Conservation (phyloP, 352 stramenopile species). For the Bremia lactucae region DNA sequence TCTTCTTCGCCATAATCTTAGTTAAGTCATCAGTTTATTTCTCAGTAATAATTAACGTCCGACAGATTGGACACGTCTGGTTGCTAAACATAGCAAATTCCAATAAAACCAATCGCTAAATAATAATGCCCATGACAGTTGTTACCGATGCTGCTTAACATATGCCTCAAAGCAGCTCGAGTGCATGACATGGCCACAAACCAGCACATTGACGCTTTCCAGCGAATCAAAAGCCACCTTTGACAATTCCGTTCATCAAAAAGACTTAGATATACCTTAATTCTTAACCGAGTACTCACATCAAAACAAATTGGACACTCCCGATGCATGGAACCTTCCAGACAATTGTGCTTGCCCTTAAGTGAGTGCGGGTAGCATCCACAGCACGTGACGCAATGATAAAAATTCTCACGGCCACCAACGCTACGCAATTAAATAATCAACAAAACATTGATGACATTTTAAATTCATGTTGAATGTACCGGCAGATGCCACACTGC, state of each 20-base stretch:
- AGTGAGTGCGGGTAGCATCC: constrained; percentile 69
- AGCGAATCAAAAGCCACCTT: constrained; percentile 69
- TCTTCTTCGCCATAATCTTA: constrained; percentile 15
- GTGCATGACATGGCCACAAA: constrained; percentile 71
- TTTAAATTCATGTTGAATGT: constrained; percentile 1
- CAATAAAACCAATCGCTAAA: too few relatives aligned
- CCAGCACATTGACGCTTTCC: constrained; percentile 56
- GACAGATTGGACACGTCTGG: constrained; percentile 50
- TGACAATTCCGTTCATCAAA: not conserved
- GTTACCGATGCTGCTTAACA: too few relatives aligned
- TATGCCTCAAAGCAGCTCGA: constrained; percentile 52
- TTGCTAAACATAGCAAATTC: too few relatives aligned
- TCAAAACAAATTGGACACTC: constrained; percentile 78
- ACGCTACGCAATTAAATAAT: constrained; percentile 25
- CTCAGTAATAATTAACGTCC: constrained; percentile 36
- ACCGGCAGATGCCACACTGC: constrained; percentile 69
- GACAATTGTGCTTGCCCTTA: constrained; percentile 63
- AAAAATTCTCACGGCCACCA: constrained; percentile 67
- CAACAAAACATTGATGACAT: not conserved
- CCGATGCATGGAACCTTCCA: constrained; percentile 70
- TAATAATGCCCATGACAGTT: too few relatives aligned
- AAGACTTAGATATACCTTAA: not conserved
- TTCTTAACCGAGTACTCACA: constrained; percentile 11
- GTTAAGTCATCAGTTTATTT: constrained; percentile 5
- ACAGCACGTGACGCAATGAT: constrained; percentile 68